A percentile compares a stretch with the other conserved stretches of the same genome.
Evolutionary conservation across 176 grass and related monocot species (phyloP).

Genomic region (Tuctoria greenei): DNA sequence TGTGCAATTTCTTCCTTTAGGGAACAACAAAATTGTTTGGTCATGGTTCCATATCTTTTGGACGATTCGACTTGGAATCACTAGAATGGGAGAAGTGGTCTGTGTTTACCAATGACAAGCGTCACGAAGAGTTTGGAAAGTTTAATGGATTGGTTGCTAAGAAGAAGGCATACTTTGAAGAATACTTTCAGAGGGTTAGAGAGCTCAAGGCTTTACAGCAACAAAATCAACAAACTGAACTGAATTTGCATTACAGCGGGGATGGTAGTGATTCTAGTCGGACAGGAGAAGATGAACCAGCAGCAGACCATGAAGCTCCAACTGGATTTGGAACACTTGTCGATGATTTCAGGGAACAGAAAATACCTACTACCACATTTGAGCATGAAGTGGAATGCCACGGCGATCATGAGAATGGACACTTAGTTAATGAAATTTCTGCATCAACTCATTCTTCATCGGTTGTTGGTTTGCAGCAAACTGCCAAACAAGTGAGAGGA

Average conservation of each 20-base stretch:
- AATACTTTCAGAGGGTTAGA: slow-evolving; percentile 87
- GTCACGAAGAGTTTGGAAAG: slow-evolving; percentile 89
- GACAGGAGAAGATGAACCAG: slow-evolving; percentile 58
- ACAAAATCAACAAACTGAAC: slow-evolving; percentile 77
- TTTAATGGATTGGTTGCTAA: slow-evolving; percentile 95
- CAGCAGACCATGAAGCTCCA: slow-evolving; percentile 36
- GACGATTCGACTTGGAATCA: slow-evolving; percentile 89
- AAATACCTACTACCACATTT: slow-evolving; percentile 17
- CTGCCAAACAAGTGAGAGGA: slow-evolving; percentile 39
- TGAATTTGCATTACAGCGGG: slow-evolving; percentile 79
- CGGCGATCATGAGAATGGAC: slow-evolving; percentile 28
- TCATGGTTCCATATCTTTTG: slow-evolving; percentile 98
- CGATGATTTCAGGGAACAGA: slow-evolving; percentile 37
- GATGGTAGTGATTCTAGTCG: slow-evolving; percentile 96
- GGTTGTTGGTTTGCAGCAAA: slow-evolving; percentile 26
- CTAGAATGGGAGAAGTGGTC: slow-evolving; percentile 96
- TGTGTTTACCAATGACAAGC: slow-evolving; percentile 86
- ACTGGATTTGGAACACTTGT: slow-evolving; percentile 40
- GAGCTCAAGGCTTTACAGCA: slow-evolving; percentile 85
- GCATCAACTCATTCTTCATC: slow-evolving; percentile 15
- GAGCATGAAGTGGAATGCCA: slow-evolving; percentile 28
- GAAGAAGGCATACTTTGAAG: slow-evolving; percentile 96
- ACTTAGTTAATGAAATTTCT: slow-evolving; percentile 33
- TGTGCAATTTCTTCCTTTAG: slow-evolving; percentile 40
- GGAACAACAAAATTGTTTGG: slow-evolving; percentile 71